Conservation (phyloP, 2,329 filamentous ascomycete species). For the Colletotrichum cereale region DNA sequence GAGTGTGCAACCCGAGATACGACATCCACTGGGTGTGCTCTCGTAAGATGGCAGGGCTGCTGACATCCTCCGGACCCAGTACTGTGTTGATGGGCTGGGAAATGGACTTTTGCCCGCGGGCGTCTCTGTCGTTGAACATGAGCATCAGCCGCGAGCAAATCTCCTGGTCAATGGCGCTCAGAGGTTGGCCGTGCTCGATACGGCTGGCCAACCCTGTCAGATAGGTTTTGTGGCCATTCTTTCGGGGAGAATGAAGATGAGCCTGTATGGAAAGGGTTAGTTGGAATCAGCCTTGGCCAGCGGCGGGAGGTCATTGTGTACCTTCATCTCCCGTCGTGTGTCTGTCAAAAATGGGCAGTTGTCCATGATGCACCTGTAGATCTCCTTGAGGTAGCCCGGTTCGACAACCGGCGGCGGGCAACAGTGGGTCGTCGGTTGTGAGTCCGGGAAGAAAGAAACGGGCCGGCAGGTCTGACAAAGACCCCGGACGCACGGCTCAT, state of each 20-base stretch:
- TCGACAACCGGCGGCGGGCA: slow-evolving; percentile 35
- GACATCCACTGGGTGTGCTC: slow-evolving; percentile 40
- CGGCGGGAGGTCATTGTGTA: not conserved
- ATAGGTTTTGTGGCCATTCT: slow-evolving; percentile 37
- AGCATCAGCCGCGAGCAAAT: slow-evolving; percentile 37
- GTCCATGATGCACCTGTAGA: slow-evolving; percentile 39
- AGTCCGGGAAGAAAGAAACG: slow-evolving; percentile 32
- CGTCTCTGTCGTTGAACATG: slow-evolving; percentile 39
- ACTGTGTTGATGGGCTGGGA: slow-evolving; percentile 35
- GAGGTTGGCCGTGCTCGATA: slow-evolving; percentile 27
- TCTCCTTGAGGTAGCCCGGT: slow-evolving; percentile 37
- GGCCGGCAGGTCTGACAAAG: slow-evolving; percentile 35
- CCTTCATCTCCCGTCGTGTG: slow-evolving; percentile 38
- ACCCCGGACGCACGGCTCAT: slow-evolving; percentile 38
- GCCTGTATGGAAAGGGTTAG: slow-evolving; percentile 10
- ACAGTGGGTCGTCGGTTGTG: slow-evolving; percentile 33
- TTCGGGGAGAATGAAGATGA: slow-evolving; percentile 34
- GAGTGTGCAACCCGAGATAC: slow-evolving; percentile 29
- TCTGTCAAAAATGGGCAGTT: slow-evolving; percentile 37
- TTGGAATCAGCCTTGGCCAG: not conserved
- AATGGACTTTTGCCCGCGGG: slow-evolving; percentile 36
- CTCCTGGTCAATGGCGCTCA: slow-evolving; percentile 36
- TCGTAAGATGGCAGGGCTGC: slow-evolving; percentile 28
- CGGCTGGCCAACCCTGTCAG: slow-evolving; percentile 25
- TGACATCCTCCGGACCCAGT: slow-evolving; percentile 33